Base-by-base conservation (phyloP, 495 filamentous ascomycete species). In the Talaromyces trachyspermus region DNA sequence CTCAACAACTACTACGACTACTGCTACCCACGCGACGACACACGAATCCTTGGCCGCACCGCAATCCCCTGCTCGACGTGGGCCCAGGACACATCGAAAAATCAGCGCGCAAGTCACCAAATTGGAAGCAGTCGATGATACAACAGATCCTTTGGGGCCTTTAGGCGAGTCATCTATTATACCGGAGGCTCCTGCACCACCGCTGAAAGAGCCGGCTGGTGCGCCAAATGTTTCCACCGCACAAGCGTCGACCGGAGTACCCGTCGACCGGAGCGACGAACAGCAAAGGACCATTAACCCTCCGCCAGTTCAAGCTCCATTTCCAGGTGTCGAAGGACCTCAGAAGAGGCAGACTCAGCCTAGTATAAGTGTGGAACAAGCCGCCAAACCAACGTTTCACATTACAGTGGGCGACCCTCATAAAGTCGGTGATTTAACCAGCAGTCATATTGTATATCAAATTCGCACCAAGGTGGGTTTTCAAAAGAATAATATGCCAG, bases 361-460 rank as follows among this genome's bases (percentile, higher is more conserved):
- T 23, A 92, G 88, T 59, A 76, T 95, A 49, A 89, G 83, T 55
- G 69, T 96, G 35, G 88, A 95, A 60, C 86, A 90, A 66, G 90
- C 92, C 41, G 82, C 89, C 30, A 87, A 92, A 54, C 94, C 92
- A 10, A 84, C 74, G 22, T 97, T 97, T 62, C 73, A 87, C n/a
- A 95, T 98, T 51, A 79, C 74, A 2, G 92, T 98, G 10, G 92
- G 92, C 35, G 92, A 98, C 71, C 94, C 94, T 30, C 88, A 95
- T 63, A 98, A 97, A 64, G 90, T 98, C 47, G 94, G 92, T 35
- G 92, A 97, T 66, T 66, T 96, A 59, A 95, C 94, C 10, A 95
- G 86, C 58, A 95, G 89, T 51, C 92, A 98, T 66, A 98, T 92
- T 56, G 94, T 95, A 18, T 98, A 98, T 65, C 86, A 89, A 53